Base-by-base conservation (phyloP, 176 grass and related monocot species). In the Eragrostis curvula region DNA sequence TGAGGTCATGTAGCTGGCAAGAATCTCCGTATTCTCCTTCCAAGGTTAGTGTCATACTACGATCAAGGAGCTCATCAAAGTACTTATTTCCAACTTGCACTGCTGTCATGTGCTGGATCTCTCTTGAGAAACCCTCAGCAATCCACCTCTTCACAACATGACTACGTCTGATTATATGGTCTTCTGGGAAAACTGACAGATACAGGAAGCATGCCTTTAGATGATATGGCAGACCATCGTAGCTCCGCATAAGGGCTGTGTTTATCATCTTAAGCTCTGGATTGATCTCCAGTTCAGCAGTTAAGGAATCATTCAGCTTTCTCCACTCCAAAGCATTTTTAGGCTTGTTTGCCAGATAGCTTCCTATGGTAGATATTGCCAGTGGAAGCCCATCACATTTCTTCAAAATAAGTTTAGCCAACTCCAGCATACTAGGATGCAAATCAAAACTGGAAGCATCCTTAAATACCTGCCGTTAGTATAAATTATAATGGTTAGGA, bases 161-260 rank as follows among this genome's bases (percentile, higher is more conserved):
- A 36, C 25, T 25, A 40, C 73, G 49, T 18, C 27, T 32, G 21
- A 91, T 81, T 5, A 9, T 42, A 0, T 77, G 39, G 28, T 77
- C 70, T 51, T 88, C 58, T 21, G 29, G 70, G 39, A 85, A 91
- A 23, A 85, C 29, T 0, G 60, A 53, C 2, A 88, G 7, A 5
- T 91, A 84, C 1, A 91, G 64, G n/a, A 91, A 81, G 29, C 32
- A 48, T 12, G 53, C 43, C 30, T 91, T 88, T 4, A 85, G 73
- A 85, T 81, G 18, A 51, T 88, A 83, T 18, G 90, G 86, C 8
- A 92, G 45, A n/a, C 67, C 68, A 72, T 87, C 74, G 0, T 85
- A 93, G 47, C 84, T 89, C 6, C 45, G 39, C 10, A 17, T 66
- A 49, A 89, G 71, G 17, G 73, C 46, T 10, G 0, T 43, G 0